Base-by-base conservation (phyloP, 2,329 filamentous ascomycete genomes). In the Ramularia endophylla region DNA sequence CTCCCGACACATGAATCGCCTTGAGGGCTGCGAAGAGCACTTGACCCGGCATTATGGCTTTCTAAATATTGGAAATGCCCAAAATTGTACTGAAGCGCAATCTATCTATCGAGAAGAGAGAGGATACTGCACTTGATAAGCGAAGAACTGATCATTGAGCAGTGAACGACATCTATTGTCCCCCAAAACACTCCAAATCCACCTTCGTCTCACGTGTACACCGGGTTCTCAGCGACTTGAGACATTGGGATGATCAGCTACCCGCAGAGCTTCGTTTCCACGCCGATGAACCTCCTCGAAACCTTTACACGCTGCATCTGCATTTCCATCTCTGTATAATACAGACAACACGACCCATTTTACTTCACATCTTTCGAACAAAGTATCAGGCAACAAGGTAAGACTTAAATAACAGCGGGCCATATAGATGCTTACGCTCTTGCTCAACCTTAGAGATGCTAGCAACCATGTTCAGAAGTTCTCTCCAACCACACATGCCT, bases 141-240 rank as follows among this genome's bases (percentile, higher is more conserved):
- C 6, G 6, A 6, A 39, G 16, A 43, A 20, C 19, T n/a, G 46
- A 13, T 44, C 2, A 7, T 9, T 15, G n/a, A 5, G 5, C 16
- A 52, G 50, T 55, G 22, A 54, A 38, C 16, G 48, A 55, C 13
- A 49, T 56, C 17, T 55, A 56, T 28, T 47, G 48, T 27, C 43
- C 54, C 9, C 52, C 52, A 15, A 38, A 47, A 5, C 47, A 50
- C 27, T 47, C 43, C 19, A 52, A 49, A 27, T 50, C 43, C 11
- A 46, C 55, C 3, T 64, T 63, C 25, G 57, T 60, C 13, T 61
- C 58, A 30, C 53, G 64, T 12, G 65, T 68, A 2, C 65, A 68
- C 43, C 52, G 53, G 11, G 53, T 63, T 0, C 47, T 68, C 6
- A 63, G 61, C 22, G 55, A 59, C n/a, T 48, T 68, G 5, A 61